These are phyloP conservation scores for Saccharomycopsis sp. DNA, from an alignment of 805 yeast species.

Conservation along the genomic window DNA sequence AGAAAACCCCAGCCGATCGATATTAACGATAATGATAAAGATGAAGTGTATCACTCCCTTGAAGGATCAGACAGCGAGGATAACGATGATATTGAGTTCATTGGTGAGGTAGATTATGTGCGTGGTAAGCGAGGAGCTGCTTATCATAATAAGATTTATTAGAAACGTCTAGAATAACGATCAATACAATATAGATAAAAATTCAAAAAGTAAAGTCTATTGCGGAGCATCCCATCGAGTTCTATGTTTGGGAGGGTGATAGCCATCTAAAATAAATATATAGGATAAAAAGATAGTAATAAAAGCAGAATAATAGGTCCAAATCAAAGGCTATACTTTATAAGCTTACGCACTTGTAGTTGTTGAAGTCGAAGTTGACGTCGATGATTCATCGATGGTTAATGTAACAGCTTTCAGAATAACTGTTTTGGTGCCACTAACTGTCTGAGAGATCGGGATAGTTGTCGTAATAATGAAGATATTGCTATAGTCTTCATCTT, in stretches of 20 bases:
- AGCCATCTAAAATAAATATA: no score
- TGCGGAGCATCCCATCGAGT: not conserved
- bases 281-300: not conserved
- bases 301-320: not conserved
- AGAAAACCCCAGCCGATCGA: no score
- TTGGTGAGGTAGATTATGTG: not conserved
- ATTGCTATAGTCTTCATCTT: not conserved
- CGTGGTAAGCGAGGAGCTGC: not conserved
- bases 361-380: not conserved
- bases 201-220: not conserved
- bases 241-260: no score
- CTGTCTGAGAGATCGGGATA: not conserved
- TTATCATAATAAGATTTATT: no score
- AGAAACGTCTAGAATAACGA: no score
- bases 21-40: not conserved
- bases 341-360: no score
- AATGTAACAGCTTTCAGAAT: not conserved
- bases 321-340: no score
- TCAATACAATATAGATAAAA: not conserved
- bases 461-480: not conserved
- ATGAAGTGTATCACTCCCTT: not conserved
- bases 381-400: not conserved
- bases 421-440: not conserved
- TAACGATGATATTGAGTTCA: not conserved
- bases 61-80: not conserved